Conservation (phyloP, 192 early-diverging fungal species). For the Coemansia sp. region DNA sequence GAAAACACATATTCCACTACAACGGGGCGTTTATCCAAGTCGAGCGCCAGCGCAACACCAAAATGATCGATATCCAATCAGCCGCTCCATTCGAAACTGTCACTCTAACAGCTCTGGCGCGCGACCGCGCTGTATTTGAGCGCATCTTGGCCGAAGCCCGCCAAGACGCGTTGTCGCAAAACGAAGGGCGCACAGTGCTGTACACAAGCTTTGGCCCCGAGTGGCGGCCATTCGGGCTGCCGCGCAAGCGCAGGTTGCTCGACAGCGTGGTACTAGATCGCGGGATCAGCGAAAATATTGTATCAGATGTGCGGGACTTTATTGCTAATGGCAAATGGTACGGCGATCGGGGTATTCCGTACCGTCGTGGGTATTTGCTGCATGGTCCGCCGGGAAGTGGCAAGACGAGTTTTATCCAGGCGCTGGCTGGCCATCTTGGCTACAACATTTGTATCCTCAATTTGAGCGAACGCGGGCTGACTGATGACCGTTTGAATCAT, state of each 20-base stretch:
- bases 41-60: conserved; percentile 76
- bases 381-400: conserved; percentile 89
- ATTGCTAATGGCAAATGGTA: conserved; percentile 82
- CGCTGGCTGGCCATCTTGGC: conserved; percentile 81
- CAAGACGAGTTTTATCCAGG: conserved; percentile 91
- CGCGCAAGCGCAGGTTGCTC: conserved; percentile 72
- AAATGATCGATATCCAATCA: conserved; percentile 89
- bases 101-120: conserved; percentile 82
- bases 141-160: conserved; percentile 81
- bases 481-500: conserved; percentile 81
- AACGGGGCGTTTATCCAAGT: conserved; percentile 79
- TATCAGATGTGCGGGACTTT: conserved; percentile 72
- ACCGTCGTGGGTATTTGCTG: conserved; percentile 83
- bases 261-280: conserved; percentile 73
- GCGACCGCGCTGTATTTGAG: conserved; percentile 76
- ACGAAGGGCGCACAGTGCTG: conserved; percentile 94
- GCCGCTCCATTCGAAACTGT: conserved; percentile 94
- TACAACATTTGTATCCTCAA: conserved; percentile 90
- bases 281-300: conserved; percentile 64
- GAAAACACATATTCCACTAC: conserved; percentile 84
- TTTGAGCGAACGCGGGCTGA: conserved; percentile 76
- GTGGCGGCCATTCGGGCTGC: conserved; percentile 95
- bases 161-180: conserved; percentile 75
- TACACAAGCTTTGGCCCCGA: conserved; percentile 94
- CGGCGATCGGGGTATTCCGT: conserved; percentile 83